phyloP scores from a whole-genome alignment of 1,284 basidiomycete species.

The Pseudozyma pruni region DNA sequence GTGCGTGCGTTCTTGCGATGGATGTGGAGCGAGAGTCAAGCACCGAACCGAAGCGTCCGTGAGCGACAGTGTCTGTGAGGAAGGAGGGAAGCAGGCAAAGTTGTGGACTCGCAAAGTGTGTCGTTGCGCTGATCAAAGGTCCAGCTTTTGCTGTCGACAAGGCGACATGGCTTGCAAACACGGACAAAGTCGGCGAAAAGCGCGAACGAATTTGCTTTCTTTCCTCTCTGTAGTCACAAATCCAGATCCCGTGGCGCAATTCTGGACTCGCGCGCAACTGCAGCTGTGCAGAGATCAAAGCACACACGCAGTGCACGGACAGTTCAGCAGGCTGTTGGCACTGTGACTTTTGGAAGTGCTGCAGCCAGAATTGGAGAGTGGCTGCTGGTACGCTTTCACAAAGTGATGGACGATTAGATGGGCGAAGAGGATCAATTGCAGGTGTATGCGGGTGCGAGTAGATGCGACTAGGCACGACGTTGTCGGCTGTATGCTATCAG shows the following conservation, averaged over 20 bases:
- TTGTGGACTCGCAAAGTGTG: not conserved
- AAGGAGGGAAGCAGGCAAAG: not conserved
- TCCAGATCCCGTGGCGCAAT: slow-evolving; percentile 9
- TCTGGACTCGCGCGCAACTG: not conserved
- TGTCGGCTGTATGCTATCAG: not conserved
- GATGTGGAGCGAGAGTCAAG: no score
- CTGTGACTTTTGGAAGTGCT: no score
- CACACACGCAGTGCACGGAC: not conserved
- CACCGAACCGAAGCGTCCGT: no score
- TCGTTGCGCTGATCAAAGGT: not conserved
- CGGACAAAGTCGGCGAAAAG: not conserved
- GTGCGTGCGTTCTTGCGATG: no score
- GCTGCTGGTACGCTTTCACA: no score
- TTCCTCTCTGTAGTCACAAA: slow-evolving; percentile 9
- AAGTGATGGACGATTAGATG: no score
- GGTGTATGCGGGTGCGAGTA: no score
- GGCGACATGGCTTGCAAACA: slow-evolving; percentile 26
- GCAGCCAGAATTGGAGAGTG: no score
- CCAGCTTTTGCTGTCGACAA: slow-evolving; percentile 12
- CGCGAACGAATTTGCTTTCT: not conserved
- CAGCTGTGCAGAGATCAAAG: no score
- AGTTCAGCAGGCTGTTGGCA: not conserved
- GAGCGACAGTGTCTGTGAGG: no score
- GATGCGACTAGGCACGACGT: no score
- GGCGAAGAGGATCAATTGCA: not conserved